Evolutionary conservation across 2,329 filamentous ascomycete species (phyloP), one percentile per base, ranked within the genome.

Genomic region (Diplodia seriata): DNA sequence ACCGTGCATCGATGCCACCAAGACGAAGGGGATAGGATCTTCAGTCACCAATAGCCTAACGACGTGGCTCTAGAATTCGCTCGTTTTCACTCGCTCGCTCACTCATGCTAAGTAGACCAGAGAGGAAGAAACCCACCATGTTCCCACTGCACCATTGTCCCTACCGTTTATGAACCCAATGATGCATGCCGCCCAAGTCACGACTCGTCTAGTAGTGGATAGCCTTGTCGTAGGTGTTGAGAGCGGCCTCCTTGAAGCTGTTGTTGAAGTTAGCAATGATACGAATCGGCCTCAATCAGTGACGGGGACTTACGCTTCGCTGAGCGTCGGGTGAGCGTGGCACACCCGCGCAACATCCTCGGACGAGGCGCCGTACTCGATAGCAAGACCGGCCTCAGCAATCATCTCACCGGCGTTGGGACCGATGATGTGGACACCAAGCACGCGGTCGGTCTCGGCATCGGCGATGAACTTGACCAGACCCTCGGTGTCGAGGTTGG

Each of bases 371-470:
- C 95, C 95, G 77, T 99, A 99, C 85, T 99, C 95, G 62, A 99
- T 85, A 68, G 95, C 95, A 76, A 99, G 85, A 14, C 94, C 95
- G 72, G 91, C 95, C 85, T 99, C 95, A 2, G 95, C 95, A 84
- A 99, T 97, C 95, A 99, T 98, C 86, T 99, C 95, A 76, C 95
- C 95, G 53, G 95, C 95, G 80, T 95, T 95, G 74, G 95, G 87
- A 69, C 95, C 95, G 75, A 99, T 90, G 81, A 99, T 98, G 86
- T 99, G 95, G 72, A 97, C 90, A 73, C 95, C 95, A 71, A 99
- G 86, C 73, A 99, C 91, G 74, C 95, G 89, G 82, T 99, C 95
- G 43, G 95, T 99, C 87, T 98, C 92, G 63, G 93, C 93, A 79
- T 99, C 95, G 47, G 94, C 90, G 70, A 99, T 86, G 85, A 99